Conservation (phyloP, 1,139 yeast species). For the Suzukiozyma palmioleophila region DNA sequence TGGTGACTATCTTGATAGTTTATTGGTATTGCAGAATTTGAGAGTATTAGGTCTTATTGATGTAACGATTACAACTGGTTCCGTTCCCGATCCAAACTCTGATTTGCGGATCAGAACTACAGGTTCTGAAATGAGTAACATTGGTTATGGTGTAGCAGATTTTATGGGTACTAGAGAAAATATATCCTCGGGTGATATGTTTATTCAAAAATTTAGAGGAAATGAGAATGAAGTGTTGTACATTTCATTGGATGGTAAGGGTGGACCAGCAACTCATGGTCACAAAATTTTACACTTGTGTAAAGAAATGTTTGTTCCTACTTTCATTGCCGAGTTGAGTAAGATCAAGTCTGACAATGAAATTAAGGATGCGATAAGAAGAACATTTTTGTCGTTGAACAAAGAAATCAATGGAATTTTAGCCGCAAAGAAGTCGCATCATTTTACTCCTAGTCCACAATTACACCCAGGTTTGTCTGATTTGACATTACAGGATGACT, state of each 20-base stretch:
- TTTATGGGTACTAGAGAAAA: conserved; percentile 65
- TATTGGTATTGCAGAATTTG: conserved; percentile 66
- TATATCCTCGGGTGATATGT: conserved; percentile 77
- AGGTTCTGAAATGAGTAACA: conserved; percentile 73
- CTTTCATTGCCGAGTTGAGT: conserved; percentile 60
- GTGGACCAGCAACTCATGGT: conserved; percentile 52
- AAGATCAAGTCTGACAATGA: conserved; percentile 42
- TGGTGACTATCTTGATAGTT: conserved; percentile 64
- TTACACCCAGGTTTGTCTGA: conserved; percentile 40
- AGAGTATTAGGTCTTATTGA: conserved; percentile 87
- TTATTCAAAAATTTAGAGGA: conserved; percentile 84
- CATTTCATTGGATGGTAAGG: conserved; percentile 85
- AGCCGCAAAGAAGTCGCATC: conserved; percentile 31
- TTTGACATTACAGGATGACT: conserved; percentile 52
- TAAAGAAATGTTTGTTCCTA: conserved; percentile 65
- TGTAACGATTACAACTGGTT: conserved; percentile 79
- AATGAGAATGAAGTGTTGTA: conserved; percentile 66
- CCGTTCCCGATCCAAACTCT: conserved; percentile 83
- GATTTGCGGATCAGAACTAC: conserved; percentile 88
- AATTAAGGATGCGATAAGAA: conserved; percentile 65
- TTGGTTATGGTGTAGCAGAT: conserved; percentile 92
- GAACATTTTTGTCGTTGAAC: conserved; percentile 75
- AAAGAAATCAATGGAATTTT: conserved; percentile 60
- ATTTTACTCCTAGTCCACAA: conserved; percentile 20
- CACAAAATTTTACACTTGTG: conserved; percentile 69